These are phyloP conservation scores for Plantago ovata DNA, from an alignment of 257 asterid species.

Conservation along the genomic window DNA sequence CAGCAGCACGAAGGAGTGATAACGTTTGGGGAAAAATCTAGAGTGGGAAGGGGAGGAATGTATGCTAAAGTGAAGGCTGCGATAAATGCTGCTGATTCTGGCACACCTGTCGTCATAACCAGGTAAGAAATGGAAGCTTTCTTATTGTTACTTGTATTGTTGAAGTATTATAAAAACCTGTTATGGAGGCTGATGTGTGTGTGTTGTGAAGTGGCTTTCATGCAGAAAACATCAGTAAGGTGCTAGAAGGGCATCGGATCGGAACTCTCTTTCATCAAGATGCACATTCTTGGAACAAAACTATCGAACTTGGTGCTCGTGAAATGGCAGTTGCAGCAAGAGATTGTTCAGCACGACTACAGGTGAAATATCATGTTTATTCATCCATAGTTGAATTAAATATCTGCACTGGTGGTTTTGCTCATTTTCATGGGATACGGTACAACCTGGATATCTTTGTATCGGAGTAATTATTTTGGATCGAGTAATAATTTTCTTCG, in stretches of 20 bases:
- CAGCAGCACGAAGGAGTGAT: constrained; percentile 53
- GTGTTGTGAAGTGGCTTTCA: constrained; percentile 55
- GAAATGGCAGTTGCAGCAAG: constrained; percentile 83
- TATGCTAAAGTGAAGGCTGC: constrained; percentile 93
- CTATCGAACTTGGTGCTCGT: constrained; percentile 41
- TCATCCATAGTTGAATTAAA: background rate
- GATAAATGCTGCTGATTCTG: constrained; percentile 56
- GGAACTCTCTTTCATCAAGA: constrained; percentile 81
- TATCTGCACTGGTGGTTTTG: background rate
- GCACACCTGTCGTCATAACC: constrained; percentile 74
- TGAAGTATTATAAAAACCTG: background rate
- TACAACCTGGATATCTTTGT: too few species aligned
- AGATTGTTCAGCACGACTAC: constrained; percentile 64
- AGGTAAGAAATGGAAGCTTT: constrained; percentile 33
- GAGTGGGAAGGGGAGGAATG: constrained; percentile 94
- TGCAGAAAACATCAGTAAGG: constrained; percentile 53
- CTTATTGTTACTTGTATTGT: background rate
- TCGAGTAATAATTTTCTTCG: too few species aligned
- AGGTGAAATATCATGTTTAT: constrained; percentile 32
- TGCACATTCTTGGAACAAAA: constrained; percentile 52
- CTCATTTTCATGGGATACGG: too few species aligned
- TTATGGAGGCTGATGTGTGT: constrained; percentile 9
- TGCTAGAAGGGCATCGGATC: constrained; percentile 53
- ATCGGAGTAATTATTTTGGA: too few species aligned
- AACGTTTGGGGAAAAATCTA: constrained; percentile 80